phyloP scores from a whole-genome alignment of 306 rosid species.

The cucumber (Cucumis sativus) region Cucumber_9930_V3 NC_026655.2:1598001-1598500 shows the following conservation, averaged over 20 bases:
- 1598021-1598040: background rate
- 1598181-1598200: background rate
- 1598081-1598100: background rate
- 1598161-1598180: background rate
- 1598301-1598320: background rate
- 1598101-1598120: background rate
- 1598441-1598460: slow-evolving; percentile 46
- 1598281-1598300: background rate
- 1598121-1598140: background rate
- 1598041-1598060: background rate
- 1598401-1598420: slow-evolving; percentile 74
- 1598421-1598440: slow-evolving; percentile 75
- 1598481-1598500: slow-evolving; percentile 1
- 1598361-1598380: background rate
- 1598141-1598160: background rate
- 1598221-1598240: background rate
- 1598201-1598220: background rate
- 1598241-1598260: background rate
- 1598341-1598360: background rate
- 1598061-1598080: background rate
- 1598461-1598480: slow-evolving; percentile 7
- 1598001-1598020: background rate
- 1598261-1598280: background rate
- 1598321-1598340: background rate
- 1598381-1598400: slow-evolving; percentile 53